A percentile compares a stretch with the other conserved stretches of the same genome.
phyloP scores from a whole-genome alignment of 768 basidiomycete species.

The Leccinum incarnatum region DNA sequence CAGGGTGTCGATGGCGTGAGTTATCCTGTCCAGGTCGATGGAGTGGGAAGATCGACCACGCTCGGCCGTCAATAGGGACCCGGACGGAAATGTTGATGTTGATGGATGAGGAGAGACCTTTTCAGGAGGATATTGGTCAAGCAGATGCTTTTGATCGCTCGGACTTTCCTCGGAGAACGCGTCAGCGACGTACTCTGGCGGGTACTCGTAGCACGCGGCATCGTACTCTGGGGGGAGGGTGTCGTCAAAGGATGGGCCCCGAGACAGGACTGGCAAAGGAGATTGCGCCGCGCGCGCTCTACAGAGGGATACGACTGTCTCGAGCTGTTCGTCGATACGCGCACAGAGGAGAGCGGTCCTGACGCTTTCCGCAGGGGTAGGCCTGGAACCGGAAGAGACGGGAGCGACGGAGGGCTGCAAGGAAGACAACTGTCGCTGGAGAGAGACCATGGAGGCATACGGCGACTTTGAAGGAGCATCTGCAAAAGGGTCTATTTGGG shows the following conservation, averaged over 20 bases:
- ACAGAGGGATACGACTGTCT: constrained; percentile 64
- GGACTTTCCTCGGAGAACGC: constrained; percentile 7
- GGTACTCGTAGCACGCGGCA: constrained; percentile 21
- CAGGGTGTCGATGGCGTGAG: constrained; percentile 85
- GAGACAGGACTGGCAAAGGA: constrained; percentile 35
- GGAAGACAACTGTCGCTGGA: constrained; percentile 67
- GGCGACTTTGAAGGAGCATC: constrained; percentile 7
- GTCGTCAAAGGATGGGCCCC: constrained; percentile 15
- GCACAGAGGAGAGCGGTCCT: constrained; percentile 72
- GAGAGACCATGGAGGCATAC: constrained; percentile 52
- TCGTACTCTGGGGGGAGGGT: constrained; percentile 60
- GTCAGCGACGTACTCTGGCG: constrained; percentile 26
- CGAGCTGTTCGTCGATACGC: constrained; percentile 70
- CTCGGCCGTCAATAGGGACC: background rate
- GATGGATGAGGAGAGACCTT: constrained; percentile 14
- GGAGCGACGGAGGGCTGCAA: constrained; percentile 44
- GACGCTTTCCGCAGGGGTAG: constrained; percentile 47
- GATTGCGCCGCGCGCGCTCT: constrained; percentile 47
- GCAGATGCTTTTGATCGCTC: constrained; percentile 9
- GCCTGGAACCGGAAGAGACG: constrained; percentile 8
- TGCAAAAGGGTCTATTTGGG: constrained; percentile 10
- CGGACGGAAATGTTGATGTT: background rate
- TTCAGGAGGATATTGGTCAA: constrained; percentile 21
- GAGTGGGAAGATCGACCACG: constrained; percentile 35
- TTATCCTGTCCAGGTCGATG: constrained; percentile 81